Conservation (phyloP, 352 stramenopile species). For the Phytophthora boehmeriae region DNA sequence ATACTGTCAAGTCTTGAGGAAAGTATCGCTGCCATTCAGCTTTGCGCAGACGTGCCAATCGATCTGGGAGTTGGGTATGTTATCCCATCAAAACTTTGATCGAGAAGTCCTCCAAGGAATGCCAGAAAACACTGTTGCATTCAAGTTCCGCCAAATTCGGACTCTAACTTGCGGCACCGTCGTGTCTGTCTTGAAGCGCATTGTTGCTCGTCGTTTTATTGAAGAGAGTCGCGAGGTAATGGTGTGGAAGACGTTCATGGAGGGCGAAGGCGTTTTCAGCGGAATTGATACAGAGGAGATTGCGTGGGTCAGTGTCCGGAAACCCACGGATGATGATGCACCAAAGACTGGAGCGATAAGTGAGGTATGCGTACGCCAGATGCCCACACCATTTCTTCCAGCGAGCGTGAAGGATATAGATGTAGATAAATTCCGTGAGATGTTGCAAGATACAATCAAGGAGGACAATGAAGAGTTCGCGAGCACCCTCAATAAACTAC, state of each 20-base stretch:
- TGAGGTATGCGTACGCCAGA: not conserved
- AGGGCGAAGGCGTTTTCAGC: slow-evolving; percentile 28
- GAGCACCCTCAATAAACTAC: too few species aligned
- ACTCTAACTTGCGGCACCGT: slow-evolving; percentile 5
- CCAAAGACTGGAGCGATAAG: not conserved
- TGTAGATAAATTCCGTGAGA: not conserved
- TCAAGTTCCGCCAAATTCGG: slow-evolving; percentile 27
- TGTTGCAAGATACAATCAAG: not conserved
- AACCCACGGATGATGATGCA: not conserved
- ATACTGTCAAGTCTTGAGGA: slow-evolving; percentile 18
- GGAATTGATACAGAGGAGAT: slow-evolving; percentile 50
- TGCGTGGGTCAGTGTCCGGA: slow-evolving; percentile 22
- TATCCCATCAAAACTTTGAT: slow-evolving; percentile 12
- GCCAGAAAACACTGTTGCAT: slow-evolving; percentile 35
- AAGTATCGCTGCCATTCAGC: slow-evolving; percentile 13
- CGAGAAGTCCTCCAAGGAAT: slow-evolving; percentile 17
- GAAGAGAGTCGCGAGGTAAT: slow-evolving; percentile 46
- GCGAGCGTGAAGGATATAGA: not conserved
- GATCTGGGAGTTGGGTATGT: slow-evolving; percentile 11
- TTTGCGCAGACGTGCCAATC: slow-evolving; percentile 13
- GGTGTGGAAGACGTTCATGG: too few species aligned
- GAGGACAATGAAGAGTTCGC: not conserved
- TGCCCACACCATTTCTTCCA: not conserved
- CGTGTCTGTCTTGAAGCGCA: slow-evolving; percentile 17
- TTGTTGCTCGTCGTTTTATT: slow-evolving; percentile 33